Evolutionary conservation across 768 basidiomycete species (phyloP), one percentile per base, ranked within the genome.

Genomic region (Polyporus arcularius): DNA sequence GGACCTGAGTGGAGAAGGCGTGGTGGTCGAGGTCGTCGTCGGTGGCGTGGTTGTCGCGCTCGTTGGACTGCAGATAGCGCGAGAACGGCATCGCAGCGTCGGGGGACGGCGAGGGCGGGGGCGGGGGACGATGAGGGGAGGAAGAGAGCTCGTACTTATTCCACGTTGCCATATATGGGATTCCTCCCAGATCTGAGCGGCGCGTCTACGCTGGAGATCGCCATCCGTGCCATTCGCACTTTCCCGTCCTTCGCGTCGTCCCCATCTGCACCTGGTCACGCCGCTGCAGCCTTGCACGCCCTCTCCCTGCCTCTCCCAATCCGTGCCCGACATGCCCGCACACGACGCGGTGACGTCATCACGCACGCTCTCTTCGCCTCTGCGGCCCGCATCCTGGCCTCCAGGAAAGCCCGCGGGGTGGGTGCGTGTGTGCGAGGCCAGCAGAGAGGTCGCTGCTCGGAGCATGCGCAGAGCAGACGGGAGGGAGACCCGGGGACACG

Each of bases 1-100:
- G 79, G 62, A 81, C 68, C 6, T 69, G 63, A 66, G 68, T 64
- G 58, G 67, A 63, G 31, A 72, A 67, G 38, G 66, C 66, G 28
- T 66, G 38, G 47, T 62, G 58, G 48, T 47, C 58, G 60, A 31
- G 32, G 60, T 55, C 63, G 48, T 58, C 38, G 57, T 53, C 64
- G 21, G 1, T 53, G 46, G 32, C 2, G 42, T 10, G 35, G n/a
- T 38, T 18, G 35, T 60, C 58, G 39, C 60, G 42, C 45, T 57
- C 46, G 52, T 16, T 14, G 59, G 61, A 52, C 10, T 56, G 53
- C 50, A 72, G 57, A 40, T 72, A 72, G n/a, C 68, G 62, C 43
- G 66, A 63, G 62, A 72, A 72, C 16, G 71, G 71, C 71, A 72
- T 72, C 30, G 55, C 41, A 54, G 18, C 14, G 53, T 28, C 41